These are phyloP conservation scores for Neoboletus brunneissimus DNA, from an alignment of 768 basidiomycete genomes.

Conservation along the genomic window DNA sequence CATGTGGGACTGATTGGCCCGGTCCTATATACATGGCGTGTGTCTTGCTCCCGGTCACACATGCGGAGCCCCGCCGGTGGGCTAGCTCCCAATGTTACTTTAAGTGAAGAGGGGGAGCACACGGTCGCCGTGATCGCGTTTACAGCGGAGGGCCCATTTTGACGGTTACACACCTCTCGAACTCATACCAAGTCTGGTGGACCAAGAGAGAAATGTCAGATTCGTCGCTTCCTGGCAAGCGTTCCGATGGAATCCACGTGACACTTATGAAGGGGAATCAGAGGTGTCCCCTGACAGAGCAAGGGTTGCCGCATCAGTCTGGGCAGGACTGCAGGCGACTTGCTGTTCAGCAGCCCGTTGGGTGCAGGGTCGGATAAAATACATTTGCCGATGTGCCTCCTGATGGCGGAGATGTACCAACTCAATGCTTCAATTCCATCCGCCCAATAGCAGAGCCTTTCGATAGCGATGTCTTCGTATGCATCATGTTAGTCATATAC, in stretches of 20 bases:
- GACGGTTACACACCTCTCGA: conserved; percentile 10
- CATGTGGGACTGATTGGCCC: conserved; percentile 1
- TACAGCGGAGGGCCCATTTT: conserved; percentile 5
- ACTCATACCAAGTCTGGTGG: background rate
- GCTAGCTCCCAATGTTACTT: background rate
- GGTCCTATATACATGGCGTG: conserved; percentile 1
- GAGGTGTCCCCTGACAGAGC: conserved; percentile 6
- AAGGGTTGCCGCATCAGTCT: conserved; percentile 3
- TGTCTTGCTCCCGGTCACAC: conserved; percentile 1
- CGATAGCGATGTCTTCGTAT: background rate
- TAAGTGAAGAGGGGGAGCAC: background rate
- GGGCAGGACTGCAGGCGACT: background rate
- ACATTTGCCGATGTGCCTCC: background rate
- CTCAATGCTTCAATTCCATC: background rate
- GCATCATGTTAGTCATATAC: conserved; percentile 6
- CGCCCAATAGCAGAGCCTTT: background rate
- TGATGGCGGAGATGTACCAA: background rate
- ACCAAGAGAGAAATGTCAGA: conserved; percentile 5
- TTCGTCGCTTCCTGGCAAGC: conserved; percentile 5
- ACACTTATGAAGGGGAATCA: background rate
- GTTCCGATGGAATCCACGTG: conserved; percentile 5
- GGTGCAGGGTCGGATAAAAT: conserved; percentile 15
- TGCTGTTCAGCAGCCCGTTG: conserved; percentile 2
- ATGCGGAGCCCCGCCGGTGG: background rate
- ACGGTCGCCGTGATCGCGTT: conserved; percentile 10